Evolutionary conservation across 805 yeast genomes (phyloP), one percentile per base, ranked within the genome.

Genomic region (Phaffomyces thermotolerans): DNA sequence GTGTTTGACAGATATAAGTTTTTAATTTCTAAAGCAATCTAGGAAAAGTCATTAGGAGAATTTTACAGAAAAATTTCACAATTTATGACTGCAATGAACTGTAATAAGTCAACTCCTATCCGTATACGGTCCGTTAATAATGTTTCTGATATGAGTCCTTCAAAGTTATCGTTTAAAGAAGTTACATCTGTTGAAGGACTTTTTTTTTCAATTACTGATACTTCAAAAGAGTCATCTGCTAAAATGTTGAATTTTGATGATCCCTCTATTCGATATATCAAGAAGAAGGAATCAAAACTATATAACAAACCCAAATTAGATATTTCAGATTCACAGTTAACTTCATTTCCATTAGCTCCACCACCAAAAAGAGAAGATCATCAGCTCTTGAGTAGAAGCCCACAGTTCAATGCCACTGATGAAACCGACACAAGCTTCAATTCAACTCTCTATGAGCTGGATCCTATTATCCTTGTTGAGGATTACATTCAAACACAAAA

Each of bases 401-500:
- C 56, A 4, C 55, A 51, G n/a, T 48, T 51, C 14, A 53, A 51
- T 29, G 52, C 54, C 6, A 27, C 34, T 4, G 51, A 45, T 20
- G 37, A 42, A 15, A 12, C 27, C 4, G 15, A 46, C 7, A 39
- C 39, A 4, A 46, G 46, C 4, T 42, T 48, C 4, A 45, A 44
- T 29, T 51, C 60, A 2, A 41, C 39, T 2, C 20, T 48, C 1
- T 36, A 52, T n/a, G 53, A 53, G 38, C 46, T 45, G 7, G 62
- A 60, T 34, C 63, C 66, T 1, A 59, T 62, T 6, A 77, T 78
- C 1, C 57, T 78, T 17, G 71, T 78, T 9, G 84, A 78, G 51
- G 84, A 78, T 52, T 78, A 78, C 54, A 66, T 78, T 49, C 61
- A 64, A 14, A 57, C 48, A n/a, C 49, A 45, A 35, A 47, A 36